phyloP scores from a whole-genome alignment of 1,139 yeast genomes.

The Diutina scorzettiae region DNA sequence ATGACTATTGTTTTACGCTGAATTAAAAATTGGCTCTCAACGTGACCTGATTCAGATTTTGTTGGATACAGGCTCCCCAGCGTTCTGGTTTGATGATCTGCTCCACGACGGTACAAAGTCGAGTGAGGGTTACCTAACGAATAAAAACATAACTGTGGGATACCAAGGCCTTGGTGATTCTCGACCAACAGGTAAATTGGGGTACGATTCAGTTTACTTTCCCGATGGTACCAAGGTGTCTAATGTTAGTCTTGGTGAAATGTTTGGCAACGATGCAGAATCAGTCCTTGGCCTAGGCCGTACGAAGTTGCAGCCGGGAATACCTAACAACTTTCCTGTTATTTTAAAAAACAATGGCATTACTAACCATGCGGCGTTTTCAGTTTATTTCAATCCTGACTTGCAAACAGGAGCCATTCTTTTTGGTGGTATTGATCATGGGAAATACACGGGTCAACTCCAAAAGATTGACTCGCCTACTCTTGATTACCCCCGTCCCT shows the following conservation, averaged over 20 bases:
- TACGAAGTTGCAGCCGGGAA: neutral
- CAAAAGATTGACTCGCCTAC: neutral
- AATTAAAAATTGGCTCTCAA: neutral
- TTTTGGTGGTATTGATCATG: neutral
- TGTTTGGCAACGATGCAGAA: neutral
- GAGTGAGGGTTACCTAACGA: neutral
- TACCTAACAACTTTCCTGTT: neutral
- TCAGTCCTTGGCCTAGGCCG: neutral
- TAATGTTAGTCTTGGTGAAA: too few relatives aligned
- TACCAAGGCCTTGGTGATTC: neutral
- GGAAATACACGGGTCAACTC: neutral
- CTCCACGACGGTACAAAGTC: neutral
- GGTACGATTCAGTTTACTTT: neutral
- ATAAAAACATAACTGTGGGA: neutral
- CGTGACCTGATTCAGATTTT: neutral
- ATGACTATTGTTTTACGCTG: neutral
- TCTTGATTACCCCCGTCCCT: neutral
- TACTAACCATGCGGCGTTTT: neutral
- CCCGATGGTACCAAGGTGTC: neutral
- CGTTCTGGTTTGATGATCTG: neutral
- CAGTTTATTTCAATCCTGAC: neutral
- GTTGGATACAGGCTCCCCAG: slow-evolving; percentile 1
- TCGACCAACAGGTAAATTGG: neutral
- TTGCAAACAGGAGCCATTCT: neutral
- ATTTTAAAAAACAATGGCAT: neutral